Evolutionary conservation across 805 yeast genomes (phyloP), one percentile per base, ranked within the genome.

Genomic region (Kluyveromyces lactis): DNA sequence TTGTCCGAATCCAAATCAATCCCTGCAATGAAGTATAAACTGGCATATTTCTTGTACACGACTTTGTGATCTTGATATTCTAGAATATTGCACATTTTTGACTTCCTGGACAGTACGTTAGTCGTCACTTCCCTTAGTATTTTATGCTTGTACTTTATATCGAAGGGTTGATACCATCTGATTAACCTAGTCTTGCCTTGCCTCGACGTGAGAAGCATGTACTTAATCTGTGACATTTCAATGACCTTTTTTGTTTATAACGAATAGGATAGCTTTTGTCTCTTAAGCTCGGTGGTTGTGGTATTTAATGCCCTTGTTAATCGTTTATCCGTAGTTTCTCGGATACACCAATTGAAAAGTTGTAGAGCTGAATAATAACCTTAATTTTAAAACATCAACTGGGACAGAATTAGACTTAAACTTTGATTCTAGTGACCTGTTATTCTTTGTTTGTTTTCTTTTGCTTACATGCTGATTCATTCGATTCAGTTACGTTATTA

Each of bases 131-230:
- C 97, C 51, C 86, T 75, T 38, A 84, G 79, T 42, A 87, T 78
- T 62, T 84, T 83, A 38, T 80, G 69, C 64, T 89, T 87, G 50
- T 87, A 96, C 56, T 85, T 86, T 51, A 81, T 82, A n/a, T 83
- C 72, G 34, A 81, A 68, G 23, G 96, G 78, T 38, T 74, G 73
- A 59, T 86, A 92, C 99, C 99, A 92, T 66, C 89, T 89, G 27
- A 94, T 76, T 26, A 94, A 72, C 51, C 99, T 72, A 24, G 87
- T 87, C 62, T 90, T 92, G 21, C 98, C 99, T 60, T 92, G 98
- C 50, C 96, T 76, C 11, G 97, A 89, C 12, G 90, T 72, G 38
- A 92, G 66, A 36, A 94, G 70, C 39, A 90, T 53, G 60, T 83
- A 94, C 50, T 82, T 82, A 42, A 92, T 73, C 9, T 59, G 55